Evolutionary conservation across 2,329 filamentous ascomycete genomes (phyloP).

Genomic region (Diaporthe nobilis): DNA sequence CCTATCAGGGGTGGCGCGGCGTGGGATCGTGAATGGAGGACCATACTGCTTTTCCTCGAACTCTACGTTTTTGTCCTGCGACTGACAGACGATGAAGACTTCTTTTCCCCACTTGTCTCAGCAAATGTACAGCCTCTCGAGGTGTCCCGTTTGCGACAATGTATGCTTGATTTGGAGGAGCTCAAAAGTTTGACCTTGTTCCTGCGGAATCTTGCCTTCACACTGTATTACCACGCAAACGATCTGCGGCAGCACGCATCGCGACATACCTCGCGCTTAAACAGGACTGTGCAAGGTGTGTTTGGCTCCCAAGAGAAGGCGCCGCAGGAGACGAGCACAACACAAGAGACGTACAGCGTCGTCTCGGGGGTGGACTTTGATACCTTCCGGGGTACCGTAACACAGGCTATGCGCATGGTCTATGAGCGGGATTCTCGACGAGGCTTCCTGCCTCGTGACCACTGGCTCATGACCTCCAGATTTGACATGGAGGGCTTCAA

Average conservation of each 20-base stretch:
- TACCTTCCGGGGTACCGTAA: constrained; percentile 84
- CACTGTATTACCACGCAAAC: constrained; percentile 85
- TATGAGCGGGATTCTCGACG: constrained; percentile 95
- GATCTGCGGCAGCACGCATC: constrained; percentile 59
- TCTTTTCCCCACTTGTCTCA: constrained; percentile 74
- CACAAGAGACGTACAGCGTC: constrained; percentile 51
- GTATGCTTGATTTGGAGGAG: constrained; percentile 79
- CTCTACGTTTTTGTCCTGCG: constrained; percentile 94
- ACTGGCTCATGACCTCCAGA: constrained; percentile 93
- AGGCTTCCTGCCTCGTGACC: constrained; percentile 83
- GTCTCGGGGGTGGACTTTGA: constrained; percentile 81
- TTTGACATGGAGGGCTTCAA: constrained; percentile 94
- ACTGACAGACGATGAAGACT: constrained; percentile 97
- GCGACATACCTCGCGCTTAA: constrained; percentile 46
- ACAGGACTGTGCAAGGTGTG: constrained; percentile 27
- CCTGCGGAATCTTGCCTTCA: constrained; percentile 91
- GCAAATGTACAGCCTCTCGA: constrained; percentile 54
- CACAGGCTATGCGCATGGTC: constrained; percentile 85
- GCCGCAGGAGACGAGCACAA: constrained; percentile 41
- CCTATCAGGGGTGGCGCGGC: constrained; percentile 46
- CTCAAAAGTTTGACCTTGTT: constrained; percentile 84
- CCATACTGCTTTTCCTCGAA: constrained; percentile 91
- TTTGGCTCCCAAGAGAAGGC: constrained; percentile 10
- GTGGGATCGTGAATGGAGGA: constrained; percentile 83
- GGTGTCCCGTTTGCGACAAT: constrained; percentile 67